Percentiles rank a stretch among this genome's conserved stretches.
Evolutionary conservation across 768 basidiomycete genomes (phyloP).

Genomic region (Suillus ampliporus): DNA sequence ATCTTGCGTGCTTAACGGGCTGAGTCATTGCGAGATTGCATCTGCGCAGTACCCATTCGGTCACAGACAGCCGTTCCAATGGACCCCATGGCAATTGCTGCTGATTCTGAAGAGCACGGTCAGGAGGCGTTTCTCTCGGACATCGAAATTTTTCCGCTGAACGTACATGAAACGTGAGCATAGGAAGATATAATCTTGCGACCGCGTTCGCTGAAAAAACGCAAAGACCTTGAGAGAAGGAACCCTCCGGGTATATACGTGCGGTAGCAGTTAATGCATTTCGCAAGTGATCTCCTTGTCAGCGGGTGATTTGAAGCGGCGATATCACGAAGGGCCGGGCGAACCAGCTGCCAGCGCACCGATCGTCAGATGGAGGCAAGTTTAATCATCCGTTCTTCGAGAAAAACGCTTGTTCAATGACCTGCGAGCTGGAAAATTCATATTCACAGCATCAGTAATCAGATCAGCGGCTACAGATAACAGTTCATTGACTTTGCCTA

Average conservation of each 20-base stretch:
- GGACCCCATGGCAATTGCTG: not conserved
- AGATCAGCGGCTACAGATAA: not conserved
- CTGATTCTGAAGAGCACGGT: not conserved
- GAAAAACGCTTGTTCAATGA: not conserved
- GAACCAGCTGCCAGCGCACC: not conserved
- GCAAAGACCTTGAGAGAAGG: not conserved
- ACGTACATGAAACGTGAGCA: not conserved
- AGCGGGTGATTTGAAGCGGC: conserved; percentile 3
- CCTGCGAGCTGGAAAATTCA: not conserved
- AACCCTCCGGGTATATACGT: not conserved
- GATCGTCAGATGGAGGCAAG: not conserved
- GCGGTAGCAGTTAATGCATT: not conserved
- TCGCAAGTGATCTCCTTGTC: not conserved
- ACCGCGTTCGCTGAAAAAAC: not conserved
- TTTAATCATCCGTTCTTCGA: conserved; percentile 3
- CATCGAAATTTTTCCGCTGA: not conserved
- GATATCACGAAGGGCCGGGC: not conserved
- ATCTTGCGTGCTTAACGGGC: not conserved
- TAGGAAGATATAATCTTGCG: not conserved
- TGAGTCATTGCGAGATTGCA: not conserved
- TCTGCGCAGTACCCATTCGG: not conserved
- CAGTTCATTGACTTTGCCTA: not conserved
- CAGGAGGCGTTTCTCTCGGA: not conserved
- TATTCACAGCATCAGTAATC: not conserved
- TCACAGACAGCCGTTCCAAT: not conserved